These are phyloP conservation scores for Trapa bicornis DNA, from an alignment of 345 rosid genomes.

Conservation along the genomic window DNA sequence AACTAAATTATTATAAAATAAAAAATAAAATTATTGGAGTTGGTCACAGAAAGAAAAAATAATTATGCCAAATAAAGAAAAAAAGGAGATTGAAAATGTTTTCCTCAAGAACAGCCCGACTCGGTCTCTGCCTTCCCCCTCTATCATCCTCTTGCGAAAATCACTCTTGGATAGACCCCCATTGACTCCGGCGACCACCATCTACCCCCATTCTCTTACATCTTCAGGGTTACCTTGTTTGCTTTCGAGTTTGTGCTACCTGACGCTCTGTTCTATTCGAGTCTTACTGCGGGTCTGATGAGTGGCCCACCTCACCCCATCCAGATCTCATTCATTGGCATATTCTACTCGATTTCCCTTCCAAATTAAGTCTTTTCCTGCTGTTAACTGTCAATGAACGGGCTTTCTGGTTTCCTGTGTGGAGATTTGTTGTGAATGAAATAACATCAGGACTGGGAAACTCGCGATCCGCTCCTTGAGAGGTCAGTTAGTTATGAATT, in stretches of 20 bases:
- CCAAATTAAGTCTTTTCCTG: neutral
- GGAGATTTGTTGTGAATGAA: slow-evolving; percentile 1
- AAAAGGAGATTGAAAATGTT: too few species aligned
- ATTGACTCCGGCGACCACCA: neutral
- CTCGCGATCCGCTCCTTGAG: neutral
- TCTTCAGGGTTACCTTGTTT: neutral
- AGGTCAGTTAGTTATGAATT: neutral
- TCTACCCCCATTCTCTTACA: neutral
- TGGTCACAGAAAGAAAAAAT: too few species aligned
- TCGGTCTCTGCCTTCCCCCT: too few species aligned
- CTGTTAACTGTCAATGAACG: neutral
- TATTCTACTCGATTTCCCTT: neutral
- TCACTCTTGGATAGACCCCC: too few species aligned
- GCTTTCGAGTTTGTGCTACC: neutral
- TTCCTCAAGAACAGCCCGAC: too few species aligned
- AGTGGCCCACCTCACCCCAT: neutral
- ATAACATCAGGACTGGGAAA: neutral
- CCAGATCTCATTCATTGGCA: neutral
- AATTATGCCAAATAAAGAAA: too few species aligned
- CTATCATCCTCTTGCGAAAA: too few species aligned
- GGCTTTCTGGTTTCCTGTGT: neutral
- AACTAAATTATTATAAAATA: too few species aligned
- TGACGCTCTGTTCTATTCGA: neutral
- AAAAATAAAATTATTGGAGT: too few species aligned
- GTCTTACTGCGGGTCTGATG: neutral